Base-by-base conservation (phyloP, 768 basidiomycete species). In the Cystofilobasidium capitatum region DNA sequence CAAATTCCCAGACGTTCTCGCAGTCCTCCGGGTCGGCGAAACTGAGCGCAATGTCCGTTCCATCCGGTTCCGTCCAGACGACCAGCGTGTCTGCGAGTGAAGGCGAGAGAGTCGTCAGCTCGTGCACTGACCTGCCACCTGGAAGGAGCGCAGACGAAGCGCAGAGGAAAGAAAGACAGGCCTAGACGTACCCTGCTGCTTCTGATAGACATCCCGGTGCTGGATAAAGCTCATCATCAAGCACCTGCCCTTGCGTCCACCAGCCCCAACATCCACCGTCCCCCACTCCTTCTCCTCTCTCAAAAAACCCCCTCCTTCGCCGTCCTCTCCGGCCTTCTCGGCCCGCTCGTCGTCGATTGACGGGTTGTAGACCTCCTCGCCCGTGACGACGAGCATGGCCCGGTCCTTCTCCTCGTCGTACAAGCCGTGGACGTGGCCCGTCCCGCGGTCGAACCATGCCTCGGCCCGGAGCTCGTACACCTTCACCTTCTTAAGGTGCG, bases 11-110 rank as follows among this genome's bases (percentile, higher is more conserved):
- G 58, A 98, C 89, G 79, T 98, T 92, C 37, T 86, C 82, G 72
- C 94, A 99, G 36, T 93, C 96, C 70, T 91, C 89, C 0, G 89
- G 84, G 72, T 97, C 94, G 75, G 97, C 94, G 73, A 99, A 99
- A 73, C 91, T 94, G 62, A 99, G 81, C 2, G 94, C 94, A 75
- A 96, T 93, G 77, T 99, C 96, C 42, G 88, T 85, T 35, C 90
- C 89, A 20, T 89, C 87, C 1, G 90, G 88, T 76, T 98, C 94
- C 4, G 94, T 98, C 96, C 96, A 99, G 24, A 97, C 94, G 72
- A 99, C 97, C 58, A 99, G 83, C 16, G 96, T 99, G 74, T 97
- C 94, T 93, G 78, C 58, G 58, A 68, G 58, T 67, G 45, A 13
- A 51, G 44, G n/a, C n/a, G n/a, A n/a, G n/a, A n/a, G n/a, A n/a